A percentile compares a stretch with the other conserved stretches of the same genome.
Conservation (phyloP, 192 early-diverging fungal genomes). For the Allomyces macrogynus region DNA sequence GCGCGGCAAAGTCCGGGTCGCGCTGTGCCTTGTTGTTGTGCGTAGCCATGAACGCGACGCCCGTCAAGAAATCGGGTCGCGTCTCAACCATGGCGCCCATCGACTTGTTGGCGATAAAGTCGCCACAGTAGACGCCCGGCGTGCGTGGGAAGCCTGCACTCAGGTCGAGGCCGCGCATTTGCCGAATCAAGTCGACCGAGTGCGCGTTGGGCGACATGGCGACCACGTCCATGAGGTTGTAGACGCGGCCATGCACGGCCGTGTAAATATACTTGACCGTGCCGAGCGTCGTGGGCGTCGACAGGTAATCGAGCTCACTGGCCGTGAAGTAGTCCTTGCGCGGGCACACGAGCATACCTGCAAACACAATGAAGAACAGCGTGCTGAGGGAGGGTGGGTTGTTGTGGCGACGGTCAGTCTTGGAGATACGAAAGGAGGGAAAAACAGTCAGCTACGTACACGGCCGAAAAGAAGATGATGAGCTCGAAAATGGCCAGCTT, state of each 20-base stretch:
- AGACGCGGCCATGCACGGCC: background rate
- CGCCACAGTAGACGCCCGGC: background rate
- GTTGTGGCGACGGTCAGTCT: no score
- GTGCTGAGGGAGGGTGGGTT: no score
- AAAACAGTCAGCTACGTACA: no score
- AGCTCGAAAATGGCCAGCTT: conserved; percentile 79
- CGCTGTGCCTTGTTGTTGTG: conserved; percentile 3
- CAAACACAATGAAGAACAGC: conserved; percentile 64
- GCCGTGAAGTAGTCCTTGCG: conserved; percentile 48
- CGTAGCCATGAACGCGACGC: conserved; percentile 25
- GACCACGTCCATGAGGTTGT: background rate
- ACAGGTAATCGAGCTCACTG: conserved; percentile 25
- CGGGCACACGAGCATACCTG: conserved; percentile 54
- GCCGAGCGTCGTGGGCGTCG: background rate
- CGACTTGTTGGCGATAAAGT: background rate
- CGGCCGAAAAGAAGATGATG: conserved; percentile 51
- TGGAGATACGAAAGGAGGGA: no score
- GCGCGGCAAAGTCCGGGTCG: background rate
- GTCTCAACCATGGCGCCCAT: background rate
- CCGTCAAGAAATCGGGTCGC: conserved; percentile 1
- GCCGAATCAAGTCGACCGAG: background rate
- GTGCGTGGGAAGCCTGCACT: background rate
- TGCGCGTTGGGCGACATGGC: background rate
- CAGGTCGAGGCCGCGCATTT: background rate
- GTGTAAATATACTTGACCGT: background rate